phyloP scores from a whole-genome alignment of 2,329 filamentous ascomycete species.

The Chaetomium strumarium region DNA sequence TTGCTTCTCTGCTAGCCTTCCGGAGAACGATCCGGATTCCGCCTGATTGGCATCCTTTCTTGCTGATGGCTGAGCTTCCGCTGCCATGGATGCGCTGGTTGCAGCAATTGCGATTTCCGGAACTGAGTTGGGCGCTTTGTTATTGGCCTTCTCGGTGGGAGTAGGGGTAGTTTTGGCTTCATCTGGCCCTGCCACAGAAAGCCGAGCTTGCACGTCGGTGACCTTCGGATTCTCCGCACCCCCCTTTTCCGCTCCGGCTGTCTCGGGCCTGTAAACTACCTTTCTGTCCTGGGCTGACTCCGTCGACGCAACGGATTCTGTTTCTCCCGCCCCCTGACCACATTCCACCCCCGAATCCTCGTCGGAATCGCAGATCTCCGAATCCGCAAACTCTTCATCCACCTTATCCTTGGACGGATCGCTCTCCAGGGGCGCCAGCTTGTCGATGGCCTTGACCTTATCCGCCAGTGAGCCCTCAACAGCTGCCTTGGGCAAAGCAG shows the following conservation, averaged over 20 bases:
- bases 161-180: neutral
- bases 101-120: neutral
- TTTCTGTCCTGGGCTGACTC: neutral
- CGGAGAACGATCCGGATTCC: neutral
- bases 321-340: neutral
- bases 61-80: neutral
- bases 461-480: neutral
- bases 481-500: neutral
- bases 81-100: neutral
- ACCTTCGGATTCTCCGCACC: neutral
- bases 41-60: neutral
- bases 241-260: neutral
- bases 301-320: neutral
- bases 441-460: conserved; percentile 9
- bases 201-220: no score
- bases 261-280: no score
- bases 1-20: neutral
- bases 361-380: conserved; percentile 13
- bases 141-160: neutral
- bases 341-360: conserved; percentile 13
- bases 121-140: neutral
- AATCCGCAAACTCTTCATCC: conserved; percentile 12
- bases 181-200: neutral
- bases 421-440: conserved; percentile 7
- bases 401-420: conserved; percentile 11